These are phyloP conservation scores for Anisodus tanguticus DNA, from an alignment of 257 asterid species.

Conservation along the genomic window DNA sequence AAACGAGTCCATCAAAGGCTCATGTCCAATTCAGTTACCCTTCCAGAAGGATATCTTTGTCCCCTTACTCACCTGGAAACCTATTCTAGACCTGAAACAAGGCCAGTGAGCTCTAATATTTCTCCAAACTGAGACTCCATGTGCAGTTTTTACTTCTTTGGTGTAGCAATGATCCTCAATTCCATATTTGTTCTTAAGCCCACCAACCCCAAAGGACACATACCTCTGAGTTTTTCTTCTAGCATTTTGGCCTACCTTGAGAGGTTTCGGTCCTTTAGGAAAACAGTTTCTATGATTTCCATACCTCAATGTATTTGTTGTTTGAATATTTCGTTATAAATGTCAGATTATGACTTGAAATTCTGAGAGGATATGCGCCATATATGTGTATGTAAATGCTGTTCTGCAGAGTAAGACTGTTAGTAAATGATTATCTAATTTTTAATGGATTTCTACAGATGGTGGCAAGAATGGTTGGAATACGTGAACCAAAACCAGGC, in stretches of 20 bases:
- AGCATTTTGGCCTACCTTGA: not conserved
- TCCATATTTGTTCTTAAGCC: not conserved
- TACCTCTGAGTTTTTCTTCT: not conserved
- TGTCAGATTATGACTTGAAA: slow-evolving; percentile 2
- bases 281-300: not conserved
- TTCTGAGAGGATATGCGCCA: not conserved
- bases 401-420: not conserved
- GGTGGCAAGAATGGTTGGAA: slow-evolving; percentile 99
- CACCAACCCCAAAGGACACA: not conserved
- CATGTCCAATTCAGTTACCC: not conserved
- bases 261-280: not conserved
- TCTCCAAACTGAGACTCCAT: not conserved
- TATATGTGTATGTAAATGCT: not conserved
- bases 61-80: not conserved
- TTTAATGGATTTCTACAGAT: slow-evolving; percentile 51
- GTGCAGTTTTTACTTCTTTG: slow-evolving; percentile 5
- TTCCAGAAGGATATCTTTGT: slow-evolving; percentile 17
- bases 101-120: not conserved
- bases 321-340: not conserved
- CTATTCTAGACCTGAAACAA: not conserved
- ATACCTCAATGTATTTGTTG: not conserved
- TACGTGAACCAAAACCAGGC: slow-evolving; percentile 78
- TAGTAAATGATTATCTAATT: not conserved
- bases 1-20: not conserved
- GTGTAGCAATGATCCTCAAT: not conserved